Conservation (phyloP, 495 filamentous ascomycete genomes). For the Neurospora sp. region DNA sequence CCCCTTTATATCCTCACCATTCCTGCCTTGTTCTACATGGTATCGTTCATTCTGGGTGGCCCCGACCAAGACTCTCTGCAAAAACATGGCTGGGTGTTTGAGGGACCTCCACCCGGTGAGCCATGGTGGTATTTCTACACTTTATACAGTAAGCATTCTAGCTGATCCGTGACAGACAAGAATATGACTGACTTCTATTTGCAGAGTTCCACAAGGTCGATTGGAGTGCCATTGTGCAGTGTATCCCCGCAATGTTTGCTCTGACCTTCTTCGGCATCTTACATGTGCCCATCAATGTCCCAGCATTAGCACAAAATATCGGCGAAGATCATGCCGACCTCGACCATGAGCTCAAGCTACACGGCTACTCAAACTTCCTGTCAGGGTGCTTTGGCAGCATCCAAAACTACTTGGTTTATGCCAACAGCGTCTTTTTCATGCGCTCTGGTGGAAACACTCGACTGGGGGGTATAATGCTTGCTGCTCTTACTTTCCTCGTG, state of each 20-base stretch:
- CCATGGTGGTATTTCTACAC: slow-evolving; percentile 97
- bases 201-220: slow-evolving; percentile 63
- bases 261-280: slow-evolving; percentile 95
- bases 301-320: slow-evolving; percentile 76
- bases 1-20: slow-evolving; percentile 80
- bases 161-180: not conserved
- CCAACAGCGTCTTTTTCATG: slow-evolving; percentile 93
- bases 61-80: slow-evolving; percentile 55
- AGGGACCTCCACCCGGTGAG: slow-evolving; percentile 67
- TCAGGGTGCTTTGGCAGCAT: slow-evolving; percentile 83
- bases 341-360: slow-evolving; percentile 83
- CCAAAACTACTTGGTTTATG: slow-evolving; percentile 96
- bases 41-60: slow-evolving; percentile 54
- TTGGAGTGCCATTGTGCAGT: slow-evolving; percentile 69
- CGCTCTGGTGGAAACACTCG: slow-evolving; percentile 79
- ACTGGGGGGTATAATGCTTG: slow-evolving; percentile 77
- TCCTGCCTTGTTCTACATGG: slow-evolving; percentile 69
- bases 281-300: slow-evolving; percentile 96
- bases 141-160: slow-evolving; percentile 60
- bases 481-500: slow-evolving; percentile 64
- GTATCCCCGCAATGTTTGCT: slow-evolving; percentile 90
- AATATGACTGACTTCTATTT: slow-evolving; percentile 16
- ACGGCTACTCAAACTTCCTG: slow-evolving; percentile 84
- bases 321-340: slow-evolving; percentile 87
- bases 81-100: slow-evolving; percentile 77